These are phyloP conservation scores for Fomitopsis pinicola DNA, from an alignment of 1,284 basidiomycete genomes.

Conservation along the genomic window DNA sequence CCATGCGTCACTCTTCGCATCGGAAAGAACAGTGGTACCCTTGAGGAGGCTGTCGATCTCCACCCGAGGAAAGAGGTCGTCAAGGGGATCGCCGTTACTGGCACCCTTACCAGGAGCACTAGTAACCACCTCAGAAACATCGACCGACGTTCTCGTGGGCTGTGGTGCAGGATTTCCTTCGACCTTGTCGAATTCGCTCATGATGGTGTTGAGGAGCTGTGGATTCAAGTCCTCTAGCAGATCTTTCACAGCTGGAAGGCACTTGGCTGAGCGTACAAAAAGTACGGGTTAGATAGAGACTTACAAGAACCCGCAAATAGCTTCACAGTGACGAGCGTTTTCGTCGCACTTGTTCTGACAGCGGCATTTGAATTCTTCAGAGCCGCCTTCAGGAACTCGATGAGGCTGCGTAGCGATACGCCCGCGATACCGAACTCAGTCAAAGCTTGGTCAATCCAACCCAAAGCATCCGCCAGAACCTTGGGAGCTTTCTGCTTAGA, in stretches of 20 bases:
- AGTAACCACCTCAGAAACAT: conserved; percentile 46
- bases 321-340: conserved; percentile 87
- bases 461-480: conserved; percentile 87
- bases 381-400: conserved; percentile 87
- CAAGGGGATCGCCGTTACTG: conserved; percentile 65
- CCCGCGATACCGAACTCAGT: conserved; percentile 94
- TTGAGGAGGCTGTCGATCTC: conserved; percentile 88
- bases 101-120: conserved; percentile 33
- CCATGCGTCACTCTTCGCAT: conserved; percentile 92
- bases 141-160: conserved; percentile 73
- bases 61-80: conserved; percentile 93
- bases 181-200: conserved; percentile 92
- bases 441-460: conserved; percentile 87
- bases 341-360: conserved; percentile 95
- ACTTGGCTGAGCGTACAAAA: conserved; percentile 7
- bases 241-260: conserved; percentile 73
- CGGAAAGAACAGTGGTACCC: conserved; percentile 78
- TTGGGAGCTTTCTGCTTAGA: conserved; percentile 97
- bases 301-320: conserved; percentile 87
- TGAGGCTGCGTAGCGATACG: conserved; percentile 78
- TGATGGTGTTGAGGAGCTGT: conserved; percentile 89
- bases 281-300: conserved; percentile 22
- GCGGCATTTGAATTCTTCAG: conserved; percentile 93
- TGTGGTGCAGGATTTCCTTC: conserved; percentile 77
- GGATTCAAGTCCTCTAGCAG: conserved; percentile 95